Conservation (phyloP, 306 rosid species). For the Dalbergia cochinchinensis region DNA sequence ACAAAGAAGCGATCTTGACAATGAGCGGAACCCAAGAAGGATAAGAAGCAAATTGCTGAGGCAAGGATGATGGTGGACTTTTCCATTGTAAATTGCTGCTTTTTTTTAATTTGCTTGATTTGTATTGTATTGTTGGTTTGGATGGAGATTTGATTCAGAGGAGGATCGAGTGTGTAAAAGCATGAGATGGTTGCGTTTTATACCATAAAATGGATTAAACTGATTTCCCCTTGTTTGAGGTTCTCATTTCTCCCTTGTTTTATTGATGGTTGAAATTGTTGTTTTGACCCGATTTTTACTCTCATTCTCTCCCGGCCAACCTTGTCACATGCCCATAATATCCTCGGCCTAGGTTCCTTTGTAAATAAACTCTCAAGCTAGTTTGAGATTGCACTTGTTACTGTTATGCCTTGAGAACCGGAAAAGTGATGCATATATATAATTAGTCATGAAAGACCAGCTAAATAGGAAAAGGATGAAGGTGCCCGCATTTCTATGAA, state of each 20-base stretch:
- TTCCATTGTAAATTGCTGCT: slow-evolving; percentile 52
- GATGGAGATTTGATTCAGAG: not conserved
- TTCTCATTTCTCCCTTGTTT: slow-evolving; percentile 25
- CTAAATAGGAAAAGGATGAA: not conserved
- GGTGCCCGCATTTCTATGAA: not conserved
- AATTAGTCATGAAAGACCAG: slow-evolving; percentile 14
- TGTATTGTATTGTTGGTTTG: not conserved
- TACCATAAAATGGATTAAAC: not conserved
- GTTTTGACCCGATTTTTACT: slow-evolving; percentile 46
- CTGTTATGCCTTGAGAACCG: not conserved
- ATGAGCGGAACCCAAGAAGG: slow-evolving; percentile 44
- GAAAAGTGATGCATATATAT: not conserved
- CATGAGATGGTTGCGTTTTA: slow-evolving; percentile 13
- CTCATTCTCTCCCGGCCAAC: slow-evolving; percentile 10
- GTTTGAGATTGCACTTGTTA: not conserved
- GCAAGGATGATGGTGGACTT: slow-evolving; percentile 56
- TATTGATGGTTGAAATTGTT: slow-evolving; percentile 25
- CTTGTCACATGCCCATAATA: not conserved
- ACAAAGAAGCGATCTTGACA: slow-evolving; percentile 39
- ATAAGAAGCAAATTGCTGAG: slow-evolving; percentile 67
- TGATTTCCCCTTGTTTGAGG: slow-evolving; percentile 4
- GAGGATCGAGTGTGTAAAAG: not conserved
- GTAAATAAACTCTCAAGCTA: no score
- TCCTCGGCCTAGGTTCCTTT: not conserved
- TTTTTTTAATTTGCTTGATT: not conserved